Evolutionary conservation across 2,329 filamentous ascomycete genomes (phyloP), one percentile per base, ranked within the genome.

Genomic region (Aspergillus fructus): DNA sequence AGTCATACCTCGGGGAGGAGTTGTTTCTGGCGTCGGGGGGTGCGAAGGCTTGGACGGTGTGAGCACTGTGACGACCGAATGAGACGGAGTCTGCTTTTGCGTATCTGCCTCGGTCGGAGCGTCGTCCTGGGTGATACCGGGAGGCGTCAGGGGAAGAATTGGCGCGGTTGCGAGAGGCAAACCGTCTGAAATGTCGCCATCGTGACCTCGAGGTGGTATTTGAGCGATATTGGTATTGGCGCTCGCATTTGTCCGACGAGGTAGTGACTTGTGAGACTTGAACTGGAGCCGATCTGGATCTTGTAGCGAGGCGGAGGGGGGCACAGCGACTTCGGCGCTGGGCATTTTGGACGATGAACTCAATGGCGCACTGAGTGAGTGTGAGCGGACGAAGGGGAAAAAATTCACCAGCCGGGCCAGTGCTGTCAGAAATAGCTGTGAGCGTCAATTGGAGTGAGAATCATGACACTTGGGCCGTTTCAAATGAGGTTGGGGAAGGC

Each of bases 21-120:
- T 92, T 46, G 89, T 83, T 73, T 91, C 89, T 34, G 89, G 89
- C 3, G 89, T 92, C 33, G 88, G 89, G 15, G 87, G 87, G 65
- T 85, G 89, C 66, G 82, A 81, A 62, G 87, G 84, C 62, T 85
- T 84, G 27, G 85, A 81, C 49, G 87, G 86, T 5, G 87, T 90
- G 54, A 78, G 77, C 39, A 64, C 65, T 30, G 64, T 65, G 39
- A 59, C 60, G 21, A 68, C 64, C 23, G 65, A 58, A 42, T 63
- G 56, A 54, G 63, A 62, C 56, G 72, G 65, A 61, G 64, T 57
- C 62, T 66, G 64, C 34, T 62, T 62, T 33, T 51, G 64, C 50
- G 62, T 62, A 27, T 64, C 67, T 40, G 48, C 49, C 56, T 62
- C 61, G 53, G 56, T 64, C 48, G 56, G 55, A 21, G 55, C 19